Percentiles rank a stretch among this genome's conserved stretches.
Conservation (phyloP, 1,139 yeast species). For the Taphrina confusa region DNA sequence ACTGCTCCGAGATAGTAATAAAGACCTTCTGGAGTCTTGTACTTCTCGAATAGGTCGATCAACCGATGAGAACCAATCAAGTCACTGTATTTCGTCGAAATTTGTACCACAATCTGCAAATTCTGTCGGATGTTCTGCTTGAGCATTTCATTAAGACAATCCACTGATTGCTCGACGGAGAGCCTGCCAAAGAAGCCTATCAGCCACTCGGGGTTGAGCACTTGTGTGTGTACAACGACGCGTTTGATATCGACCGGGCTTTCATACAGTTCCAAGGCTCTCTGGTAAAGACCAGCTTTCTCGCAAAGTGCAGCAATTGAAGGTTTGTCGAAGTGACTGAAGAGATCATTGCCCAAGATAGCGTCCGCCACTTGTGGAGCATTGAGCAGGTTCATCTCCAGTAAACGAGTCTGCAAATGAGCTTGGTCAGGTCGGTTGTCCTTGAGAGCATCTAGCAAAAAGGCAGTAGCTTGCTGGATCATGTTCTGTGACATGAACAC, state of each 20-base stretch:
- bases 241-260: conserved; percentile 94
- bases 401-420: conserved; percentile 88
- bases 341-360: conserved; percentile 91
- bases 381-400: conserved; percentile 87
- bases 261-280: conserved; percentile 90
- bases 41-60: conserved; percentile 89
- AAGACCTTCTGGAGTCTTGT: conserved; percentile 87
- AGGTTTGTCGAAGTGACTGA: conserved; percentile 91
- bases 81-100: conserved; percentile 94
- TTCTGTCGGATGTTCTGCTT: conserved; percentile 80
- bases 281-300: conserved; percentile 85
- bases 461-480: conserved; percentile 98
- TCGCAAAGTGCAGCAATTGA: conserved; percentile 90
- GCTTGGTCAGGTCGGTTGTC: conserved; percentile 94
- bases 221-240: conserved; percentile 83
- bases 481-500: conserved; percentile 91
- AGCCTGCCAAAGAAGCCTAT: conserved; percentile 89
- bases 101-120: conserved; percentile 91
- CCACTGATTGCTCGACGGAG: conserved; percentile 88
- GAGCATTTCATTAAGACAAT: conserved; percentile 83
- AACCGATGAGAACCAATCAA: conserved; percentile 82
- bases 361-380: conserved; percentile 99
- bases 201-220: conserved; percentile 90
- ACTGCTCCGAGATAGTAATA: conserved; percentile 90
- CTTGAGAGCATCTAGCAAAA: conserved; percentile 90